Conservation (phyloP, 441 rosid genomes). For the Corymbia citriodora region DNA sequence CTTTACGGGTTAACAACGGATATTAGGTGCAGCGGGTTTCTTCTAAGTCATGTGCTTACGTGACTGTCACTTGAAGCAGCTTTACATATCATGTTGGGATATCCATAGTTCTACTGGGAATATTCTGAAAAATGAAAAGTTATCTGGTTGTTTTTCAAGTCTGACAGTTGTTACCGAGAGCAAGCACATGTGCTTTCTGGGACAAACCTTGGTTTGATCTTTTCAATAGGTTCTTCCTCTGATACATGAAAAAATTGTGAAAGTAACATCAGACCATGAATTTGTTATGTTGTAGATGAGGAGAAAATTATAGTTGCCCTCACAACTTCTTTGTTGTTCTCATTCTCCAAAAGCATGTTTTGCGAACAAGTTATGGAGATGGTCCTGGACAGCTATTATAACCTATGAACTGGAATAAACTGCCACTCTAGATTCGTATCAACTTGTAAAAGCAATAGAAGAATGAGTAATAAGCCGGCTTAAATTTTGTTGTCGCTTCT, state of each 20-base stretch:
- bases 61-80: background rate
- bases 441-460: background rate
- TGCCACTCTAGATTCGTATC: background rate
- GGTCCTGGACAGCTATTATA: background rate
- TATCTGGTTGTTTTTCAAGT: background rate
- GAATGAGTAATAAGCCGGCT: background rate
- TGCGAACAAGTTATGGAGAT: background rate
- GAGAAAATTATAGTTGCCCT: too few species aligned
- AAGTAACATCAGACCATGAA: background rate
- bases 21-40: background rate
- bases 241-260: background rate
- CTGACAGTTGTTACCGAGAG: background rate
- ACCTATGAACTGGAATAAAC: background rate
- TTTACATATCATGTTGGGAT: background rate
- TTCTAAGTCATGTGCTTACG: background rate
- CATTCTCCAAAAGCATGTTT: background rate
- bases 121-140: background rate
- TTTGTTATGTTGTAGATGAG: background rate
- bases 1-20: background rate
- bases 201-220: background rate
- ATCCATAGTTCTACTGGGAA: background rate
- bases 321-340: too few species aligned
- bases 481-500: background rate
- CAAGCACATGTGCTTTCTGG: background rate
- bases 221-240: background rate